These are phyloP conservation scores for Trichopus zeylanicus DNA, from an alignment of 116 monocot genomes.

Conservation along the genomic window DNA sequence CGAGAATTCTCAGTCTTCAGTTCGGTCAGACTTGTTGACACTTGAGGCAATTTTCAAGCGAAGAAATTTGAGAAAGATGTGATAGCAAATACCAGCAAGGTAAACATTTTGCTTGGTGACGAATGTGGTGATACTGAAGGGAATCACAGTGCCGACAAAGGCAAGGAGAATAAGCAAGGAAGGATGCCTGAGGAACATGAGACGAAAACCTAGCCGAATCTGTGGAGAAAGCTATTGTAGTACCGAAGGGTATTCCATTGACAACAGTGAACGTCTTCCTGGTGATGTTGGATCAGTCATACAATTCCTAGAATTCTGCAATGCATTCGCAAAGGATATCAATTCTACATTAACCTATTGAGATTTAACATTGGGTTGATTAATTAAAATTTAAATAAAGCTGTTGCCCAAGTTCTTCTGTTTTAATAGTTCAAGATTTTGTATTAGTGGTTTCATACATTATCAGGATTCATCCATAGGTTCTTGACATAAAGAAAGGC, in stretches of 20 bases:
- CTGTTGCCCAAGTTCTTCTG: neutral
- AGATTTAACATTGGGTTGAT: neutral
- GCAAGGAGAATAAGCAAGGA: no score
- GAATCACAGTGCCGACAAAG: neutral
- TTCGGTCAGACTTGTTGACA: no score
- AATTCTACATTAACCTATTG: neutral
- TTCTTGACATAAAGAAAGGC: slow-evolving; percentile 52
- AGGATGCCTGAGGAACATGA: no score
- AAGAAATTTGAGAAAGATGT: neutral
- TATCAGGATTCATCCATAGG: slow-evolving; percentile 12
- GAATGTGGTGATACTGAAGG: neutral
- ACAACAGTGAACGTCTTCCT: slow-evolving; percentile 32
- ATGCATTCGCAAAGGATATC: slow-evolving; percentile 65
- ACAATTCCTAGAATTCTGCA: slow-evolving; percentile 82
- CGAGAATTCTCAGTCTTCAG: no score
- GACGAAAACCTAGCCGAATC: neutral
- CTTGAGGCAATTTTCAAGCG: no score
- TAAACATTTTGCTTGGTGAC: neutral
- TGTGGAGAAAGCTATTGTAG: slow-evolving; percentile 13
- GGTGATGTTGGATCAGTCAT: slow-evolving; percentile 55
- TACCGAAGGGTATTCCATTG: slow-evolving; percentile 43
- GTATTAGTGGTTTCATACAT: neutral
- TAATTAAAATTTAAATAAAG: neutral
- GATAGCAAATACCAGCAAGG: neutral
- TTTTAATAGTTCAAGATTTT: neutral